Base-by-base conservation (phyloP, 768 basidiomycete species). In the Pleurotus citrinopileatus region DNA sequence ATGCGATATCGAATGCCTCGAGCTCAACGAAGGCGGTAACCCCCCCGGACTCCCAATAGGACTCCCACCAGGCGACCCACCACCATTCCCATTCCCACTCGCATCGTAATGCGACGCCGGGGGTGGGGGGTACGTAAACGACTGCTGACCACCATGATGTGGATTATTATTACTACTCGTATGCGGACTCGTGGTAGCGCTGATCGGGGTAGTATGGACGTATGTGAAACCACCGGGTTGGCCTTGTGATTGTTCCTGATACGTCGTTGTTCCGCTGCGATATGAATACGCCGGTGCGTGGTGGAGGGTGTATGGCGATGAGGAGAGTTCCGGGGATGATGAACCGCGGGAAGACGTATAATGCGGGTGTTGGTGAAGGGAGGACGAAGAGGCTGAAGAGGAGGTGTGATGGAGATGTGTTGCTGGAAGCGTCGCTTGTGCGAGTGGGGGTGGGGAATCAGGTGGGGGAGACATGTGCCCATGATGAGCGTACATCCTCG, bases 1-100 rank as follows among this genome's bases (percentile, higher is more conserved):
- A 54, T 83, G 82, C 0, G 82, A 82, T 22, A 84, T 80, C 4
- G 82, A 83, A 37, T 82, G 77, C 8, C 82, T 77, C n/a, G 81
- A 82, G 3, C 74, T 67, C 2, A 74, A 67, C 3, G 78, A 64
- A 1, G 63, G 61, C 2, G 65, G 67, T 13, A 23, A 65, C 1
- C 55, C 9, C 65, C 70, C 53, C n/a, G 56, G 73, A 37, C 22
- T 12, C 48, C 13, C 1, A 7, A n/a, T n/a, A n/a, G 38, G 19
- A 40, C 38, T 40, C 38, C 13, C 38, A 32, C 6, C 29, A 32
- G 29, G 29, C 7, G 29, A 32, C 29, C 7, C 13, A 32, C 7
- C 29, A 32, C 7, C 29, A 32, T 6, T 13, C 6, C 7, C 29
- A 7, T 12, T 25, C 19, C 43, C 43, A 26, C 10, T 22, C 2